A percentile compares a stretch with the other conserved stretches of the same genome.
These are phyloP conservation scores for Hemileia vastatrix DNA, from an alignment of 1,284 basidiomycete genomes.

Conservation along the genomic window DNA sequence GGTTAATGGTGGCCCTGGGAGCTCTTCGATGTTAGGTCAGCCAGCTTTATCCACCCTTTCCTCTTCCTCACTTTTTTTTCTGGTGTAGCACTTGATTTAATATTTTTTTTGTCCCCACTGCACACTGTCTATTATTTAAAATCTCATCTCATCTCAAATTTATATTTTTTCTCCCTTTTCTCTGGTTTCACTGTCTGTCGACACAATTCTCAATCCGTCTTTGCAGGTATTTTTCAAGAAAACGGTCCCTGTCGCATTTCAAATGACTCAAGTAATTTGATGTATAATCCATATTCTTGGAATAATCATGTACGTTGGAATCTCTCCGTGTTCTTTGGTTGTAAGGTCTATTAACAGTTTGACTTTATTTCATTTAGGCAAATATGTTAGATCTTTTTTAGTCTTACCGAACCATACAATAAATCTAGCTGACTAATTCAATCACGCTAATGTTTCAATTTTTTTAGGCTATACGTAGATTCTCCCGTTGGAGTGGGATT, in stretches of 20 bases:
- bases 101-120: not conserved
- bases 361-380: no score
- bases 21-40: conserved; percentile 16
- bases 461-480: conserved; percentile 13
- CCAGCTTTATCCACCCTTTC: not conserved
- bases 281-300: conserved; percentile 12
- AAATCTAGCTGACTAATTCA: not conserved
- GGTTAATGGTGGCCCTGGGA: conserved; percentile 20
- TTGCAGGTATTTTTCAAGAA: conserved; percentile 13
- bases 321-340: no score
- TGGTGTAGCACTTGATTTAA: not conserved
- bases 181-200: no score
- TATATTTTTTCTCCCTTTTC: no score
- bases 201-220: no score
- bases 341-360: no score
- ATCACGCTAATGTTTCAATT: not conserved
- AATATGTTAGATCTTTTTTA: no score
- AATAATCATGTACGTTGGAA: conserved; percentile 4
- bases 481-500: conserved; percentile 14
- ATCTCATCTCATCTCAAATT: no score
- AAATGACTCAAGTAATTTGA: conserved; percentile 11
- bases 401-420: no score
- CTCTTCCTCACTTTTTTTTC: not conserved
- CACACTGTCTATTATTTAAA: no score
- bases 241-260: conserved; percentile 17